Conservation (phyloP, 2,329 filamentous ascomycete species). For the Gremmenia infestans region DNA sequence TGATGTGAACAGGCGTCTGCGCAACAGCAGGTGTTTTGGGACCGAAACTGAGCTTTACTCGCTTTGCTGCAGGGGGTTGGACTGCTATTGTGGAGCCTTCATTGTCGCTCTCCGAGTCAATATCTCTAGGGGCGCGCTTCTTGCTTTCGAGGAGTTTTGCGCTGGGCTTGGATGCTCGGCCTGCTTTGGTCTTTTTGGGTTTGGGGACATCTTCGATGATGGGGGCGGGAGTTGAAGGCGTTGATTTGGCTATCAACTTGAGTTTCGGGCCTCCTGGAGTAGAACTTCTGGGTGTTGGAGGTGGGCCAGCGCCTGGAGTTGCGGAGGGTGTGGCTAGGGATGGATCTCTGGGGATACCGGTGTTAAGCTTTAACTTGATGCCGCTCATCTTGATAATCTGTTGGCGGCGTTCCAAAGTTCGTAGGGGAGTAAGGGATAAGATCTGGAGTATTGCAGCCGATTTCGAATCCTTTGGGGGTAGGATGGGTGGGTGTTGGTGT, state of each 20-base stretch:
- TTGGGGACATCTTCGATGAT: conserved; percentile 13
- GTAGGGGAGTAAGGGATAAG: background rate
- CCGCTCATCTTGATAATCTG: conserved; percentile 21
- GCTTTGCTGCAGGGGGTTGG: conserved; percentile 29
- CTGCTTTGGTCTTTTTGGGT: conserved; percentile 52
- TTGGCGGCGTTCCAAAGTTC: background rate
- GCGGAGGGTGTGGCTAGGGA: background rate
- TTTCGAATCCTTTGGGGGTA: background rate
- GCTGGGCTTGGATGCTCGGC: conserved; percentile 54
- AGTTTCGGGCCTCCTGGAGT: conserved; percentile 25
- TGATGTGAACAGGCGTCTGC: conserved; percentile 34
- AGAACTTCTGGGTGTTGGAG: conserved; percentile 19
- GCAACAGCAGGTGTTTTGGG: conserved; percentile 4
- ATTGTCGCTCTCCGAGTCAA: conserved; percentile 43
- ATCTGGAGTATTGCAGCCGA: background rate
- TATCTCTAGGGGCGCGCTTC: conserved; percentile 54
- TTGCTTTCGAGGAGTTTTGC: conserved; percentile 51
- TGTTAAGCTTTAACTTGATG: conserved; percentile 26
- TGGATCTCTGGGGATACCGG: conserved; percentile 1
- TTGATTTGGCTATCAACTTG: conserved; percentile 24
- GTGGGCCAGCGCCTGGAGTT: background rate
- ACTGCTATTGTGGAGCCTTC: conserved; percentile 27
- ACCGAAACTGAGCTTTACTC: conserved; percentile 44
- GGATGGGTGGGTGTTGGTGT: background rate
- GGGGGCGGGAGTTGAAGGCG: conserved; percentile 21